Conservation (phyloP, 2,329 filamentous ascomycete species). For the Blastomyces parvus region DNA sequence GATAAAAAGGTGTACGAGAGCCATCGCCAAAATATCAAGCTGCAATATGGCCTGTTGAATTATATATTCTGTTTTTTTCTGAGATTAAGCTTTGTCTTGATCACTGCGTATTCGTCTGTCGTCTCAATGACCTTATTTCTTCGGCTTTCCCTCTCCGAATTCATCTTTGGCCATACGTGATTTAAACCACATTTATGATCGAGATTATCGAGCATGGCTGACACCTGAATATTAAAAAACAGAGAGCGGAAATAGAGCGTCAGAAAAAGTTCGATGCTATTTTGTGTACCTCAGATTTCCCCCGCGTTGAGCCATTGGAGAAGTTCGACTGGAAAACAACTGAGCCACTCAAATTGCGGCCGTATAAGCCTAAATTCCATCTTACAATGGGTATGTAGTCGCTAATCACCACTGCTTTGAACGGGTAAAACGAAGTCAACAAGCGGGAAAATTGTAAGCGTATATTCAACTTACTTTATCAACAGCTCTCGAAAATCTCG, state of each 20-base stretch:
- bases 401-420: not conserved
- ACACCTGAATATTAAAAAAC: not conserved
- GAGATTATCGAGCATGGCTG: not conserved
- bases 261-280: constrained; percentile 1
- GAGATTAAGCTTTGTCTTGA: not conserved
- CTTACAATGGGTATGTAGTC: constrained; percentile 50
- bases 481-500: constrained; percentile 44
- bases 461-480: not conserved
- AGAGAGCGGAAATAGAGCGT: constrained; percentile 3
- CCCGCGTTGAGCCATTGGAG: constrained; percentile 29
- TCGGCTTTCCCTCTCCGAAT: not conserved
- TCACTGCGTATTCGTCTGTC: not conserved
- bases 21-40: not conserved
- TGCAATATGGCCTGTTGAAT: not conserved
- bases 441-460: not conserved
- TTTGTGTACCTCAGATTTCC: constrained; percentile 8
- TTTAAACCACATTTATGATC: not conserved
- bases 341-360: constrained; percentile 45
- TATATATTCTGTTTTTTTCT: not conserved
- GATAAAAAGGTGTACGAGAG: not conserved
- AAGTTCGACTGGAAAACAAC: constrained; percentile 44
- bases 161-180: not conserved
- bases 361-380: constrained; percentile 54
- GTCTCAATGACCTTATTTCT: not conserved
- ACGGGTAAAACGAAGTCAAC: not conserved